These are phyloP conservation scores for Neofusicoccum cordaticola DNA, from an alignment of 2,329 filamentous ascomycete species.

Conservation along the genomic window DNA sequence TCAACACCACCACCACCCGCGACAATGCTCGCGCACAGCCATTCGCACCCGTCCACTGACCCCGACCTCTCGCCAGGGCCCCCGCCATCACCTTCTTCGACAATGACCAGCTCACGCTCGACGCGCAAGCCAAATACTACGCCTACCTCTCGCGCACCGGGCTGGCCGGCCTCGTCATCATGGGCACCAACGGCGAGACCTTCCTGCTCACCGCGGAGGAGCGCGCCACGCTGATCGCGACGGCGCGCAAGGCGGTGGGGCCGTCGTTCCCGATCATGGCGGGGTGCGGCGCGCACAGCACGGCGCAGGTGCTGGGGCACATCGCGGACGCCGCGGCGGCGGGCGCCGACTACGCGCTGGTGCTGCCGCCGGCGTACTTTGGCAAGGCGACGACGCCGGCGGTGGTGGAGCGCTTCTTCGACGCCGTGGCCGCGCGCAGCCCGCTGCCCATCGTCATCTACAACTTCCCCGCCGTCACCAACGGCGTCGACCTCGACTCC, in stretches of 20 bases:
- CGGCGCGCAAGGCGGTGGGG: slow-evolving; percentile 42
- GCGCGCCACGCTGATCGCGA: slow-evolving; percentile 37
- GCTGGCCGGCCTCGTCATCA: slow-evolving; percentile 45
- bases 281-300: slow-evolving; percentile 43
- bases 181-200: slow-evolving; percentile 49
- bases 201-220: slow-evolving; percentile 46
- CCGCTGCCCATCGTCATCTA: slow-evolving; percentile 67
- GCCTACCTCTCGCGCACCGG: slow-evolving; percentile 42
- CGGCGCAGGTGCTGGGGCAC: slow-evolving; percentile 43
- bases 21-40: background rate
- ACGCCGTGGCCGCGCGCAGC: slow-evolving; percentile 55
- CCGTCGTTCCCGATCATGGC: slow-evolving; percentile 44
- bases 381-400: slow-evolving; percentile 42
- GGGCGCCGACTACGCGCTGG: slow-evolving; percentile 43
- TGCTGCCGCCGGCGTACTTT: slow-evolving; percentile 47
- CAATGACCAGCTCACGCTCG: slow-evolving; percentile 40
- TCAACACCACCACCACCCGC: background rate
- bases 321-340: slow-evolving; percentile 42
- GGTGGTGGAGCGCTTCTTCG: slow-evolving; percentile 43
- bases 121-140: slow-evolving; percentile 44
- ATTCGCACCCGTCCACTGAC: background rate
- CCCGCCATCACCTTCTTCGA: slow-evolving; percentile 49
- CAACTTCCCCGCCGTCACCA: slow-evolving; percentile 68
- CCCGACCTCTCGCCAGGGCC: background rate
- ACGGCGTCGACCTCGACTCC: slow-evolving; percentile 66